Conservation (phyloP, 352 stramenopile genomes). For the Globisporangium nunn region DNA sequence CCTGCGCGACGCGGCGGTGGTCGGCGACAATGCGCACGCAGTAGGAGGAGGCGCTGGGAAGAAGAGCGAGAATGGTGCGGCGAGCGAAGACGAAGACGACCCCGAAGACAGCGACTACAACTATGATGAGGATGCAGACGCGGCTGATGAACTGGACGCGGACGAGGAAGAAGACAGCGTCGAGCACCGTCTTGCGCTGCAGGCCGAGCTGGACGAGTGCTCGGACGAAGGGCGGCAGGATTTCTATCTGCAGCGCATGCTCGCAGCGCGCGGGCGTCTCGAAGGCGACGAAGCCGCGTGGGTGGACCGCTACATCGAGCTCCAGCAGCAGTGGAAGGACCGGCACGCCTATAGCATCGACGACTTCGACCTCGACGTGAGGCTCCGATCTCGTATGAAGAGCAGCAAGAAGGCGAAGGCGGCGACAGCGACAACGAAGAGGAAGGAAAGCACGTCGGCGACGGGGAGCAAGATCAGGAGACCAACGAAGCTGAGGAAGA, state of each 20-base stretch:
- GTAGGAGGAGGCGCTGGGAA: not conserved
- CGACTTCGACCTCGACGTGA: conserved; percentile 6
- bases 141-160: too few relatives aligned
- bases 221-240: conserved; percentile 7
- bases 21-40: not conserved
- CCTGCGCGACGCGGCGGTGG: not conserved
- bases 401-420: not conserved
- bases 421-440: not conserved
- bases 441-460: not conserved
- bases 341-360: conserved; percentile 9
- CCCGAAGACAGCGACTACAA: conserved; percentile 21
- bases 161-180: conserved; percentile 13
- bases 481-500: not conserved
- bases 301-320: conserved; percentile 9
- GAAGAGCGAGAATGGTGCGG: too few relatives aligned
- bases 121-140: conserved; percentile 9
- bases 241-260: conserved; percentile 10
- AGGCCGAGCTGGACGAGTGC: conserved; percentile 26
- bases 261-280: conserved; percentile 3
- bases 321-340: conserved; percentile 10
- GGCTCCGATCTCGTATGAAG: not conserved
- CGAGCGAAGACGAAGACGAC: not conserved
- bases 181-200: conserved; percentile 5
- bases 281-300: conserved; percentile 9
- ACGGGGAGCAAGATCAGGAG: not conserved